Percentiles rank a stretch among this genome's conserved stretches.
Evolutionary conservation across 345 rosid species (phyloP).

Genomic region (Melaleuca quinquenervia): DNA sequence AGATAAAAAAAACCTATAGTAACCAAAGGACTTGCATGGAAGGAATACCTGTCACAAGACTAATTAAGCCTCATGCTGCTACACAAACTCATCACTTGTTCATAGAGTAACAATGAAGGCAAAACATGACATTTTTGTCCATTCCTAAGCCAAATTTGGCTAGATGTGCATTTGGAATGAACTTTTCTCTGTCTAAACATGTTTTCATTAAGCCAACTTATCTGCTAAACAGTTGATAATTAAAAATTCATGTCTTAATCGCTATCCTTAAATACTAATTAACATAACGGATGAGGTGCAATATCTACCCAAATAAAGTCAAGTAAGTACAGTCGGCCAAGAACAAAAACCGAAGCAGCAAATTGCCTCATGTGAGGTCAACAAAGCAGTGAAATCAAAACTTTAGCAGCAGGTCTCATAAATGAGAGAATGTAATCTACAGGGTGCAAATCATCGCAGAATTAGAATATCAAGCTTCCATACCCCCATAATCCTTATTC

Average conservation of each 20-base stretch:
- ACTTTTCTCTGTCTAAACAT: background rate
- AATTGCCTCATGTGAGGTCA: background rate
- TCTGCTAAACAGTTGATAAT: background rate
- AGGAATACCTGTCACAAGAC: background rate
- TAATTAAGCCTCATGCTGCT: background rate
- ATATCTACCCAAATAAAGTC: background rate
- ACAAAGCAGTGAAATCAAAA: background rate
- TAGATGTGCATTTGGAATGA: background rate
- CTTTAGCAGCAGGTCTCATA: background rate
- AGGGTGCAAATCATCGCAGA: background rate
- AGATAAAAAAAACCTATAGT: background rate
- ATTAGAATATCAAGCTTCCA: background rate
- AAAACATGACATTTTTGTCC: background rate
- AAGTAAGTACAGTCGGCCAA: background rate
- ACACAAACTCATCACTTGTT: background rate
- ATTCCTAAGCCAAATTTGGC: background rate
- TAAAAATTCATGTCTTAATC: background rate
- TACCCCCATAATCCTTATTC: conserved; percentile 97
- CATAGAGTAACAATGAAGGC: background rate
- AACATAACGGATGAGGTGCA: background rate
- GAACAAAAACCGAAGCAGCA: background rate
- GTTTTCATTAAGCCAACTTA: background rate
- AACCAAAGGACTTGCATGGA: background rate
- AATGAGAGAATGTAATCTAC: background rate
- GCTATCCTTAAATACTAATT: background rate